Evolutionary conservation across 2,329 filamentous ascomycete species (phyloP).

Genomic region (Beauveria varroae): DNA sequence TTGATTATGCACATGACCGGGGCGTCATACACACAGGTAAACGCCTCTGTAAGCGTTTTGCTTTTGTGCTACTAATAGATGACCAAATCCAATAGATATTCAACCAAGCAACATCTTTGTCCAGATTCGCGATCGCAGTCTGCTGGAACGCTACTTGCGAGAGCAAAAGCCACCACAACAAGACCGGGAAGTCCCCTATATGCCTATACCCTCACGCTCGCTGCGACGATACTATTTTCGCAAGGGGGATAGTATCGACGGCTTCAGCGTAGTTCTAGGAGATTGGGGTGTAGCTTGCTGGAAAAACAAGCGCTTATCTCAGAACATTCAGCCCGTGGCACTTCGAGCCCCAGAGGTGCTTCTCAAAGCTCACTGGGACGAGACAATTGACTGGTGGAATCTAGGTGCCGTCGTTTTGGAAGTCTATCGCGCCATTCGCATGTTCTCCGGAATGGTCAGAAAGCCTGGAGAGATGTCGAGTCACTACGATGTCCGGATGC

Average conservation of each 20-base stretch:
- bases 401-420: conserved; percentile 16
- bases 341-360: conserved; percentile 20
- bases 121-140: conserved; percentile 14
- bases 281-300: conserved; percentile 18
- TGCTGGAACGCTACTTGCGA: conserved; percentile 14
- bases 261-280: conserved; percentile 14
- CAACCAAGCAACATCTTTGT: conserved; percentile 19
- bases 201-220: conserved; percentile 5
- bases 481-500: conserved; percentile 12
- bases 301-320: conserved; percentile 15
- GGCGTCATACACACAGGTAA: conserved; percentile 19
- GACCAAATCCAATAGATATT: conserved; percentile 14
- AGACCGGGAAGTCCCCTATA: conserved; percentile 9
- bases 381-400: conserved; percentile 17
- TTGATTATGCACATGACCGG: conserved; percentile 16
- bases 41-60: not conserved
- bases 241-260: not conserved
- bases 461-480: not conserved
- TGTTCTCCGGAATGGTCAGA: conserved; percentile 12
- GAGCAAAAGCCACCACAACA: conserved; percentile 1
- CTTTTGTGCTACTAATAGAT: not conserved
- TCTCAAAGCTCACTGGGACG: conserved; percentile 17
- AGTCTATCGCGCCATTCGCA: conserved; percentile 13
- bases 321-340: conserved; percentile 17
- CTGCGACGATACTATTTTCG: conserved; percentile 15